A percentile compares a stretch with the other conserved stretches of the same genome.
phyloP scores from a whole-genome alignment of 2,329 filamentous ascomycete genomes.

The Pseudogymnoascus pannorum region DNA sequence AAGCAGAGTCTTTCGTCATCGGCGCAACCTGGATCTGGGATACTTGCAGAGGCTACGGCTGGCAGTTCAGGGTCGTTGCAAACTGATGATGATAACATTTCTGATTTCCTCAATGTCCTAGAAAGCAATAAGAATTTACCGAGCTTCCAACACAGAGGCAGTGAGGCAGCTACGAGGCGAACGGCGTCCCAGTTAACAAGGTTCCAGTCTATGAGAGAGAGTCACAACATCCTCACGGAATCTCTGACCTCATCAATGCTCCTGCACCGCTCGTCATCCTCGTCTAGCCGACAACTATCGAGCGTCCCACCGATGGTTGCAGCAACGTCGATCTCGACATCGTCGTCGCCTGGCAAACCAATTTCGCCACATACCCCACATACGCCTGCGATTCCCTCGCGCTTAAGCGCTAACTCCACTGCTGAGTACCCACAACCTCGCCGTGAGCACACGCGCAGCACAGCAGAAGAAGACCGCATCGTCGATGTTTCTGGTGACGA shows the following conservation, averaged over 20 bases:
- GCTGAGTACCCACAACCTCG: conserved; percentile 51
- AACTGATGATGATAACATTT: conserved; percentile 85
- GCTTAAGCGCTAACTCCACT: conserved; percentile 86
- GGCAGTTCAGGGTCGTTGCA: conserved; percentile 60
- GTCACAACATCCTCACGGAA: conserved; percentile 80
- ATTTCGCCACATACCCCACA: conserved; percentile 87
- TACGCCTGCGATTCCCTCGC: conserved; percentile 85
- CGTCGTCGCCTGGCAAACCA: conserved; percentile 83
- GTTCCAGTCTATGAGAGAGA: conserved; percentile 84
- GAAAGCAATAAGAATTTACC: conserved; percentile 82
- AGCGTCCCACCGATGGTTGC: conserved; percentile 60
- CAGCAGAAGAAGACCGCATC: conserved; percentile 17
- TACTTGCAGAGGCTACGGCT: conserved; percentile 63
- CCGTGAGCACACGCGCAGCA: conserved; percentile 18
- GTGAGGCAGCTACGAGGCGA: conserved; percentile 63
- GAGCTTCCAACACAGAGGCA: conserved; percentile 64
- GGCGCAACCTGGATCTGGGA: conserved; percentile 67
- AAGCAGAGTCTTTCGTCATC: conserved; percentile 64
- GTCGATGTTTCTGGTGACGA: conserved; percentile 24
- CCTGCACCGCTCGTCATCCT: conserved; percentile 73
- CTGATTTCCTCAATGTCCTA: conserved; percentile 82
- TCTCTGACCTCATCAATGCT: conserved; percentile 88
- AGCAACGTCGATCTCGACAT: conserved; percentile 71
- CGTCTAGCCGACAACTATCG: conserved; percentile 54
- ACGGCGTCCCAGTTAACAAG: conserved; percentile 75